Base-by-base conservation (phyloP, 2,329 filamentous ascomycete species). In the Trichoderma polysporum region DNA sequence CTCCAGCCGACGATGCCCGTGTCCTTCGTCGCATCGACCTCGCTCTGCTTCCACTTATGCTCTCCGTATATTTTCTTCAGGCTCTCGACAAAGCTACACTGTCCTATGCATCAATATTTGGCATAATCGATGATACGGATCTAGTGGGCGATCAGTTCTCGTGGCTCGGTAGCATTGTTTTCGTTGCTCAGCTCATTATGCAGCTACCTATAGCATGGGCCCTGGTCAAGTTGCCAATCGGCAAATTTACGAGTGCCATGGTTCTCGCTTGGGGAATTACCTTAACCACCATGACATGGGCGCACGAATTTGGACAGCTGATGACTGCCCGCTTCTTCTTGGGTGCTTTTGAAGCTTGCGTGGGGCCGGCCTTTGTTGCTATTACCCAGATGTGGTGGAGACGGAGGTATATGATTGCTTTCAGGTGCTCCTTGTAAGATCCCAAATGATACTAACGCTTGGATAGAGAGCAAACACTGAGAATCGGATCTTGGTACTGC, bases 371-470 rank as follows among this genome's bases (percentile, higher is more conserved):
- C 22, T 88, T 87, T 69, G 79, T 87, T 17, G 84, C 84, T 19
- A 84, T 87, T 37, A 86, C 85, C 0, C 82, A 84, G 64, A 87
- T 88, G 84, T 89, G 86, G 86, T 89, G 85, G 79, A 81, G 84
- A 49, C 80, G 86, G 60, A 79, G 81, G 66, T 76, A 69, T 29
- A 66, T 31, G 15, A 19, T 59, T 45, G n/a, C 37, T 12, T 22
- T 25, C 5, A n/a, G 3, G 2, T 6, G 8, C 2, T 37, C 27
- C 12, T 17, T 10, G 13, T 17, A 4, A 5, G 10, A 10, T 2
- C 22, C 15, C 5, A 25, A 35, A 19, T 17, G 35, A 31, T 31
- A 5, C 22, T 59, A 22, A 66, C 19, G 0, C n/a, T 49, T 63
- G 13, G 6, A 35, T 56, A 78, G 77, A 63, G 86, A 89, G 70